phyloP scores from a whole-genome alignment of 1,284 basidiomycete species.

The Ustilago hordei region DNA sequence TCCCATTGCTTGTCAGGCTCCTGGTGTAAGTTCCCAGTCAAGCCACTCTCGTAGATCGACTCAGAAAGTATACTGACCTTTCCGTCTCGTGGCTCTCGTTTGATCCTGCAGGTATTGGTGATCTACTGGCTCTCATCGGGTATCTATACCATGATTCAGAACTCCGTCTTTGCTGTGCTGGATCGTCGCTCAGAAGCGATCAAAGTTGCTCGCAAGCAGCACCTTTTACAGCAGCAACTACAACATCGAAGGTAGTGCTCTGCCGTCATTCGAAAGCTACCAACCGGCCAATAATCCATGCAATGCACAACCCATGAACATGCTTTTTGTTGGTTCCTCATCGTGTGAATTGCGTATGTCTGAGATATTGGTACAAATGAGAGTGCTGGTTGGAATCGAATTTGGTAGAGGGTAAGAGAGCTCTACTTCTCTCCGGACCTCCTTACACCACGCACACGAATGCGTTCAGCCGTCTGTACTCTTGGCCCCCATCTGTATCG shows the following conservation, averaged over 20 bases:
- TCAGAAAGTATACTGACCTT: not conserved
- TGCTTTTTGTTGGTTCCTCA: not conserved
- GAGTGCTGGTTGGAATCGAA: not conserved
- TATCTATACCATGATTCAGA: constrained; percentile 81
- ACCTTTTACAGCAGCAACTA: constrained; percentile 30
- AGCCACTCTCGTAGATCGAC: not conserved
- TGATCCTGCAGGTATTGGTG: constrained; percentile 76
- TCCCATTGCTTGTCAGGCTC: constrained; percentile 79
- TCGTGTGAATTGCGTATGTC: constrained; percentile 1
- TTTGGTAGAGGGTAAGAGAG: not conserved
- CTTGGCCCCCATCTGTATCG: constrained; percentile 73
- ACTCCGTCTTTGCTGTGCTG: constrained; percentile 75
- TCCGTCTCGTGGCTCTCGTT: not conserved
- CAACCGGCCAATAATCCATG: not conserved
- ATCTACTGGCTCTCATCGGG: constrained; percentile 88
- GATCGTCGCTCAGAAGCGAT: constrained; percentile 49
- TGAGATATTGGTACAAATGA: constrained; percentile 28
- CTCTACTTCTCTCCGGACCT: constrained; percentile 61
- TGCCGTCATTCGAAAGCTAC: too few species aligned
- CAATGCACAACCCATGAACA: not conserved
- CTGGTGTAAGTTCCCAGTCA: constrained; percentile 75
- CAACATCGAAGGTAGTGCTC: constrained; percentile 11
- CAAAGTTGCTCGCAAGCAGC: constrained; percentile 32
- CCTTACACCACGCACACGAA: constrained; percentile 59
- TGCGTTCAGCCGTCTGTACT: constrained; percentile 76